These are phyloP conservation scores for Zangia roseola DNA, from an alignment of 768 basidiomycete species.

Conservation along the genomic window DNA sequence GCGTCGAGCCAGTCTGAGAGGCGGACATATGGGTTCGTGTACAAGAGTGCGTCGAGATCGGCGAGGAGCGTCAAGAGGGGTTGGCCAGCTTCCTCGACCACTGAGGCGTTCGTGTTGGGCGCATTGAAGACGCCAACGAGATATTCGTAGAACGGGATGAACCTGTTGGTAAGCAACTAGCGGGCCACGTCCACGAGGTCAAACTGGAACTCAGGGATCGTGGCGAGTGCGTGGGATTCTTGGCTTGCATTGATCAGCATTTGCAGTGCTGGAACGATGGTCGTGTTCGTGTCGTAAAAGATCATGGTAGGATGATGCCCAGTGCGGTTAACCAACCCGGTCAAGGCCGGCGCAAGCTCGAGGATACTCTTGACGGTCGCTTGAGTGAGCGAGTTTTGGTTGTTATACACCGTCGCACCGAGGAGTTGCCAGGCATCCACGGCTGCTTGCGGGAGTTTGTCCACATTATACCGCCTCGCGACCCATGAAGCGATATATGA, in stretches of 20 bases:
- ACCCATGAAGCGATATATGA: slow-evolving; percentile 35
- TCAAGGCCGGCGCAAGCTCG: slow-evolving; percentile 35
- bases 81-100: slow-evolving; percentile 23
- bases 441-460: slow-evolving; percentile 22
- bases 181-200: slow-evolving; percentile 41
- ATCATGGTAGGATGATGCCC: slow-evolving; percentile 35
- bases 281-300: slow-evolving; percentile 41
- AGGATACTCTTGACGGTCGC: slow-evolving; percentile 38
- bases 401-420: slow-evolving; percentile 39
- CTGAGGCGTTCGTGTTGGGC: slow-evolving; percentile 13
- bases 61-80: slow-evolving; percentile 31
- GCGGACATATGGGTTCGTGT: slow-evolving; percentile 32
- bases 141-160: slow-evolving; percentile 32
- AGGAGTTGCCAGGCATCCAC: slow-evolving; percentile 38
- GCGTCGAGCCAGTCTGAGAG: slow-evolving; percentile 38
- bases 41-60: slow-evolving; percentile 36
- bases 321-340: slow-evolving; percentile 33
- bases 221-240: slow-evolving; percentile 13
- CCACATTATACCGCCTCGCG: slow-evolving; percentile 34
- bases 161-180: slow-evolving; percentile 39
- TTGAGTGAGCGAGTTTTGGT: slow-evolving; percentile 32
- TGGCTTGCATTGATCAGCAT: slow-evolving; percentile 50
- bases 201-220: slow-evolving; percentile 35
- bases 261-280: slow-evolving; percentile 74
- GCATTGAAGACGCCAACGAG: slow-evolving; percentile 32